phyloP scores from a whole-genome alignment of 176 grass and related monocot genomes.

The Phoenix roebelenii region DNA sequence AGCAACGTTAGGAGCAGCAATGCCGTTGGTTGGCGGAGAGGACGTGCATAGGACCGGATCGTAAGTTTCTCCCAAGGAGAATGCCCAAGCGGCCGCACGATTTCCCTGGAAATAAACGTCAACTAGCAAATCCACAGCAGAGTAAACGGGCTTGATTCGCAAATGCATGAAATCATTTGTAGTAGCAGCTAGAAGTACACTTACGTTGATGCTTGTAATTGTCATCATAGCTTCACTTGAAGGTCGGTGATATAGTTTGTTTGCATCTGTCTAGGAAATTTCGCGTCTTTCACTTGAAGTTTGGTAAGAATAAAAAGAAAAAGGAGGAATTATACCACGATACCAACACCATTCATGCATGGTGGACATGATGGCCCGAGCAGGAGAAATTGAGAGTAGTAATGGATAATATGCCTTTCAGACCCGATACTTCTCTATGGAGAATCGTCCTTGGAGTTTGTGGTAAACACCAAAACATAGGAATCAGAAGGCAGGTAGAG shows the following conservation, averaged over 20 bases:
- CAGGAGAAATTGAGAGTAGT: constrained; percentile 22
- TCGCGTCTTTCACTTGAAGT: too few relatives aligned
- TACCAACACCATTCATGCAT: constrained; percentile 31
- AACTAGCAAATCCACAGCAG: too few relatives aligned
- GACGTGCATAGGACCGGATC: constrained; percentile 19
- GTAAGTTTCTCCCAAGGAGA: background rate
- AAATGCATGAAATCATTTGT: too few relatives aligned
- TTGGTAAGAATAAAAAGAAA: background rate
- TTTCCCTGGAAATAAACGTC: too few relatives aligned
- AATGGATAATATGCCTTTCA: constrained; percentile 25
- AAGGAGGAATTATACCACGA: background rate
- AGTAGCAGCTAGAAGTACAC: too few relatives aligned
- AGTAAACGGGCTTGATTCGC: too few relatives aligned
- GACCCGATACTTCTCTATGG: constrained; percentile 23
- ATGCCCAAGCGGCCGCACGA: too few relatives aligned
- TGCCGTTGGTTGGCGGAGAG: constrained; percentile 31
- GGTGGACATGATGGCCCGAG: constrained; percentile 26
- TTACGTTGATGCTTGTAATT: too few relatives aligned
- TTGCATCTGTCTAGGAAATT: too few relatives aligned
- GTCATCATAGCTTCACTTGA: too few relatives aligned
- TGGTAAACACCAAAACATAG: constrained; percentile 32
- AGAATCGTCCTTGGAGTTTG: constrained; percentile 38
- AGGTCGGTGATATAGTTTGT: too few relatives aligned
- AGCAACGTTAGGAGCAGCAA: constrained; percentile 14
- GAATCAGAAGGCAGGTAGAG: constrained; percentile 15